Evolutionary conservation across 306 rosid species (phyloP).

Genomic region (Sechiopsis laciniata): DNA sequence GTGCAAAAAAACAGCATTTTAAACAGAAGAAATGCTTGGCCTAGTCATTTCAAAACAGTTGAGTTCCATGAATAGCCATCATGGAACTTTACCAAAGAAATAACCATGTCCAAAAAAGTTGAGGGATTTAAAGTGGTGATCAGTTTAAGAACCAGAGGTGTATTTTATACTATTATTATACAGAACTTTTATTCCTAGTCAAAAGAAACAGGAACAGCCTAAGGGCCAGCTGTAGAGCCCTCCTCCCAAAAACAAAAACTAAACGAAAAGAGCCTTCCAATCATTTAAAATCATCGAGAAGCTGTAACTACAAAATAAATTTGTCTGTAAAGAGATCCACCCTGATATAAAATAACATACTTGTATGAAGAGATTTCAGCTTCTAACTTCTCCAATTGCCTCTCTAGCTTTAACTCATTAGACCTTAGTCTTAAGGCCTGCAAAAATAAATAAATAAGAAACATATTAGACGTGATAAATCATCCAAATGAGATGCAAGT

Average conservation of each 20-base stretch:
- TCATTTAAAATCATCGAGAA: no score
- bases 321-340: no score
- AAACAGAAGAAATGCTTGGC: neutral
- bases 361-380: constrained; percentile 79
- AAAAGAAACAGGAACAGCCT: no score
- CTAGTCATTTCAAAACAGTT: neutral
- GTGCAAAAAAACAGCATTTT: neutral
- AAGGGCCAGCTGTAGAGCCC: no score
- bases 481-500: constrained; percentile 40
- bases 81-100: neutral
- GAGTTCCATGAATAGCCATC: neutral
- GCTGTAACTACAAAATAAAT: no score
- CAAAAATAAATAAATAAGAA: constrained; percentile 25
- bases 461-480: neutral
- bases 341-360: constrained; percentile 35
- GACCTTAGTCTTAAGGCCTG: constrained; percentile 87
- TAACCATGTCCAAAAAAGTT: neutral
- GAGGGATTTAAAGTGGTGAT: neutral
- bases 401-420: constrained; percentile 83
- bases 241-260: no score
- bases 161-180: neutral
- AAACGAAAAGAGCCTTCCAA: no score
- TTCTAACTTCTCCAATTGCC: constrained; percentile 72
- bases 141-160: constrained; percentile 6
- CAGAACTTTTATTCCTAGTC: no score